phyloP scores from a whole-genome alignment of 495 filamentous ascomycete genomes.

The Gamarada debralockiae region DNA sequence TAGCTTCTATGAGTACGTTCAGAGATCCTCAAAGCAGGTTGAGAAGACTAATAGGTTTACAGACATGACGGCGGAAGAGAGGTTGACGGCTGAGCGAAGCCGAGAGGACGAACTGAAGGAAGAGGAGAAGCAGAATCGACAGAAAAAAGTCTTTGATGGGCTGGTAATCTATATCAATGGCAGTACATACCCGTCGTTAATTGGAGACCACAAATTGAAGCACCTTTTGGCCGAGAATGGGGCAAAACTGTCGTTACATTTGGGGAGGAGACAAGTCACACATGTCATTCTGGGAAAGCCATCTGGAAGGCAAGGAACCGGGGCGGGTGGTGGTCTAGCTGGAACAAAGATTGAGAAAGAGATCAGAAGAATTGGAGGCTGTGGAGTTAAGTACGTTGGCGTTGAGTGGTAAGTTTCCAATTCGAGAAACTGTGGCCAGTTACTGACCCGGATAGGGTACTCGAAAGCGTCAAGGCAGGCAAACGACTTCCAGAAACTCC shows the following conservation, averaged over 20 bases:
- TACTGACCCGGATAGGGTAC: conserved; percentile 42
- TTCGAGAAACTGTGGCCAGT: conserved; percentile 2
- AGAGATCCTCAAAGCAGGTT: background rate
- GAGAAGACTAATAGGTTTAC: background rate
- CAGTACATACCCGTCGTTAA: conserved; percentile 66
- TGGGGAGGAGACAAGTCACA: conserved; percentile 71
- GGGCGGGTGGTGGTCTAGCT: conserved; percentile 69
- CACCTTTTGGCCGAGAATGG: conserved; percentile 71
- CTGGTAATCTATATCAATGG: conserved; percentile 85
- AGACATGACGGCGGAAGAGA: conserved; percentile 28
- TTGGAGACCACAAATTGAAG: conserved; percentile 87
- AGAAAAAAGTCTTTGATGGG: conserved; percentile 54
- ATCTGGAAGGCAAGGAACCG: conserved; percentile 19
- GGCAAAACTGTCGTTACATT: conserved; percentile 59
- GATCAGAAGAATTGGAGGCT: conserved; percentile 57
- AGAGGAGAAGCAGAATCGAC: conserved; percentile 16
- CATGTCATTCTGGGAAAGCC: conserved; percentile 78
- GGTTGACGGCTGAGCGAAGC: conserved; percentile 27
- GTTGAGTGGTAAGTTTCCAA: conserved; percentile 68
- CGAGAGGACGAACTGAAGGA: conserved; percentile 32
- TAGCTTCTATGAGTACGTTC: background rate
- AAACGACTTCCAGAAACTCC: conserved; percentile 69
- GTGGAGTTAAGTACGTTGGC: conserved; percentile 73
- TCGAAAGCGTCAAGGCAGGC: conserved; percentile 75
- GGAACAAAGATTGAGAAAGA: conserved; percentile 82